Base-by-base conservation (phyloP, 306 rosid genomes). In the Acacia acuminata region DNA sequence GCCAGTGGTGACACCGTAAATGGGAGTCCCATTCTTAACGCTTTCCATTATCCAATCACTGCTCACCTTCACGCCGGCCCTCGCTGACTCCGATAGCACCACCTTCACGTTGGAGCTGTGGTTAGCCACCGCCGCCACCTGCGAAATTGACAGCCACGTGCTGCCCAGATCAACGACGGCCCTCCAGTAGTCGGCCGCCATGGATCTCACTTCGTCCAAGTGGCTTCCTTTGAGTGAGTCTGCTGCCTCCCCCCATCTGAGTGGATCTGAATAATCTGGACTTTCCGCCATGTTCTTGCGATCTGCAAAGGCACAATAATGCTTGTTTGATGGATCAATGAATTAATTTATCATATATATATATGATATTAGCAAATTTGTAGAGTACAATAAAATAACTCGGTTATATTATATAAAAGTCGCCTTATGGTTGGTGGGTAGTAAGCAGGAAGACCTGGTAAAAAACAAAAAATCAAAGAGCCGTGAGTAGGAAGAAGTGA, bases 1-100 rank as follows among this genome's bases (percentile, higher is more conserved):
- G 75, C 87, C 87, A 0, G 89, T 87, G 73, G 89, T 84, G 8
- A 83, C 87, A 73, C 89, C 89, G 64, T 84, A 87, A 10, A 56
- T 77, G 1, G 50, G 30, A 32, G 48, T 77, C 44, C 85, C 87
- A 58, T 77, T 81, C 24, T 81, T 42, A 5, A 81, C 38, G 77
- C 61, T 81, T 48, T 87, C 82, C 40, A 66, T 72, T 42, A 87
- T 77, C 89, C 89, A 87, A 24, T 81, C 4, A 65, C 83, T 81
- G 85, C 89, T 87, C 20, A 81, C 83, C 38, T 83, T 84, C 38
- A 87, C 87, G 4, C 81, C 87, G 15, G 73, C 44, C 48, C 89
- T 86, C 19, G 87, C 75, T 22, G 87, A 72, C 79, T 86, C 87
- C 0, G 87, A 81, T 48, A 86, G 79, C 24, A 73, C 79, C 78